phyloP scores from a whole-genome alignment of 345 rosid genomes.

The Arabidopsis suecica region DNA sequence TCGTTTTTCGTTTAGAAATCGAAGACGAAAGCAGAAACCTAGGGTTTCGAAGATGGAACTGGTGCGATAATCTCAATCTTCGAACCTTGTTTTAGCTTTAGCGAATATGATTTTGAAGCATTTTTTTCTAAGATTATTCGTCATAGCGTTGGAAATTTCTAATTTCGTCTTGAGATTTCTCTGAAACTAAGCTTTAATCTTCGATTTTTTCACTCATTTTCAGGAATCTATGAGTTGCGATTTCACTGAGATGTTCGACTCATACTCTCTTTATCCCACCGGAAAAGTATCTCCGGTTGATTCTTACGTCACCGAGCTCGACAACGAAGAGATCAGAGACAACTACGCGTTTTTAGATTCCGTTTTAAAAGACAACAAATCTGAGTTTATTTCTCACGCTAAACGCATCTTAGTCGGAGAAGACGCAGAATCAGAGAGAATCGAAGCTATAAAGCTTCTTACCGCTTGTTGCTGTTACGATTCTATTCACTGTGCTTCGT shows the following conservation, averaged over 20 bases:
- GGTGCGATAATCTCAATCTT: not conserved
- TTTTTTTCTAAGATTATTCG: too few species aligned
- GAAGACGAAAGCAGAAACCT: not conserved
- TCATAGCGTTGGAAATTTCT: not conserved
- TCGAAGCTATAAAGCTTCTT: conserved; percentile 54
- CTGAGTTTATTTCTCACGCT: conserved; percentile 41
- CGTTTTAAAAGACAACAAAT: conserved; percentile 54
- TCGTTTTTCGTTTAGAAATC: not conserved
- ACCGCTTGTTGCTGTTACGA: conserved; percentile 62
- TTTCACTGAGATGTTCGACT: conserved; percentile 39
- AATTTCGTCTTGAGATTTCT: not conserved
- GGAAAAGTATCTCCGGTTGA: conserved; percentile 12
- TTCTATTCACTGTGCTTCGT: conserved; percentile 60
- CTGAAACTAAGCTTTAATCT: not conserved
- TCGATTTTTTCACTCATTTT: not conserved
- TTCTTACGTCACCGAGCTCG: conserved; percentile 10
- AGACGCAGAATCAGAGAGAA: conserved; percentile 44
- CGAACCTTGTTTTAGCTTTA: too few species aligned
- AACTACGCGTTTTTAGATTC: conserved; percentile 44
- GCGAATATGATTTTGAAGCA: not conserved
- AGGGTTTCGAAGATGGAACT: not conserved
- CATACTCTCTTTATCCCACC: conserved; percentile 25
- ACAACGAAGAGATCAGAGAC: conserved; percentile 21
- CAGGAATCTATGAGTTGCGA: conserved; percentile 47
- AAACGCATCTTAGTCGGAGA: conserved; percentile 36